These are phyloP conservation scores for Phytophthora europaea DNA, from an alignment of 352 stramenopile species.

Conservation along the genomic window DNA sequence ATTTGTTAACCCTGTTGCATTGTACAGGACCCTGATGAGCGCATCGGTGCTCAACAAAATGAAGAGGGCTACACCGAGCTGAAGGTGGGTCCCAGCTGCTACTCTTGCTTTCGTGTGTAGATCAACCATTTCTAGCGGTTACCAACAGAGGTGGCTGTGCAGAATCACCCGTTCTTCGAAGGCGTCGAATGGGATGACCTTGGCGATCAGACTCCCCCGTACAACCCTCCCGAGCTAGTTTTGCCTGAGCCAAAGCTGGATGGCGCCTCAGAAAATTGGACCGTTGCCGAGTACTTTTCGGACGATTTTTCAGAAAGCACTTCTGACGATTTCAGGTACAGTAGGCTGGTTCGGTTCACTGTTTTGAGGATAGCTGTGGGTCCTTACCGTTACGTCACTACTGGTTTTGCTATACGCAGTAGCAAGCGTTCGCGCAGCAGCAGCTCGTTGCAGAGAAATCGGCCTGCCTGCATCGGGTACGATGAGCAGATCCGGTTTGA, in stretches of 20 bases:
- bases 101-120: background rate
- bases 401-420: conserved; percentile 9
- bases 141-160: conserved; percentile 3
- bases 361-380: background rate
- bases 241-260: conserved; percentile 78
- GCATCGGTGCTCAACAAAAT: conserved; percentile 76
- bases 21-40: conserved; percentile 59
- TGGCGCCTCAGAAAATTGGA: conserved; percentile 81
- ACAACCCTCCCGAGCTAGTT: conserved; percentile 60
- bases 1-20: background rate
- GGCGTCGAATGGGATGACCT: conserved; percentile 81
- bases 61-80: conserved; percentile 75
- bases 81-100: conserved; percentile 50
- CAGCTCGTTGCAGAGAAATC: conserved; percentile 64
- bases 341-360: background rate
- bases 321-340: conserved; percentile 66
- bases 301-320: conserved; percentile 86
- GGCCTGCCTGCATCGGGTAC: conserved; percentile 66
- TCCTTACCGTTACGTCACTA: conserved; percentile 3
- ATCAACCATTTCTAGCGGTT: background rate
- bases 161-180: conserved; percentile 86
- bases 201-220: conserved; percentile 62
- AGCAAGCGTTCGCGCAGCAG: conserved; percentile 70
- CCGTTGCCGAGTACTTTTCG: conserved; percentile 84
- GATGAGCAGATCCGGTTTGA: conserved; percentile 80